Evolutionary conservation across 1,139 yeast genomes (phyloP).

Genomic region (Magnusiomyces ingens): DNA sequence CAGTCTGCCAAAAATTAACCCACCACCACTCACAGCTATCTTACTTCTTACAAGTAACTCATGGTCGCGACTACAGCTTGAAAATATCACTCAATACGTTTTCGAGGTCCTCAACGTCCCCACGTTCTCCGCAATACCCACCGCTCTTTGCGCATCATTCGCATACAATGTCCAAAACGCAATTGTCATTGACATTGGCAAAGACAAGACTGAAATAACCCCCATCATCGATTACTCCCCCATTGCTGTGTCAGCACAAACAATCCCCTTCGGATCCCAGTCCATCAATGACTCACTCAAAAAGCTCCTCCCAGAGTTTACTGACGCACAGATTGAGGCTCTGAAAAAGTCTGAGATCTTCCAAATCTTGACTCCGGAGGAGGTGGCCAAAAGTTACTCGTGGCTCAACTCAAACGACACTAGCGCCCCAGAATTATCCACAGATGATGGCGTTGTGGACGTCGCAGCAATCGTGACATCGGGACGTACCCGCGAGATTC

Average conservation of each 20-base stretch:
- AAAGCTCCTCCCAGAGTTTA: conserved; percentile 52
- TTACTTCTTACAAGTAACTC: conserved; percentile 55
- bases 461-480: conserved; percentile 86
- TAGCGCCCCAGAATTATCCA: conserved; percentile 27
- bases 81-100: conserved; percentile 62
- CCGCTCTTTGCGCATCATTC: conserved; percentile 63
- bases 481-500: conserved; percentile 58
- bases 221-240: conserved; percentile 71
- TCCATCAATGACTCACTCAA: conserved; percentile 50
- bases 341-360: conserved; percentile 69
- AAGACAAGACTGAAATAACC: conserved; percentile 63
- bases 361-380: conserved; percentile 58
- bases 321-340: conserved; percentile 55
- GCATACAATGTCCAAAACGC: conserved; percentile 61
- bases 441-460: conserved; percentile 65
- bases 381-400: conserved; percentile 46
- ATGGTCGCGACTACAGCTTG: conserved; percentile 67
- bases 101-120: conserved; percentile 70
- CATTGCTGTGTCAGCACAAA: conserved; percentile 47
- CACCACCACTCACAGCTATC: conserved; percentile 39
- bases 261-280: conserved; percentile 55
- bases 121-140: conserved; percentile 65
- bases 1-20: conserved; percentile 13
- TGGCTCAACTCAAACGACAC: conserved; percentile 52
- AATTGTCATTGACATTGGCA: conserved; percentile 76